phyloP scores from a whole-genome alignment of 805 yeast species.

The Aciculoconidium aculeatum region DNA sequence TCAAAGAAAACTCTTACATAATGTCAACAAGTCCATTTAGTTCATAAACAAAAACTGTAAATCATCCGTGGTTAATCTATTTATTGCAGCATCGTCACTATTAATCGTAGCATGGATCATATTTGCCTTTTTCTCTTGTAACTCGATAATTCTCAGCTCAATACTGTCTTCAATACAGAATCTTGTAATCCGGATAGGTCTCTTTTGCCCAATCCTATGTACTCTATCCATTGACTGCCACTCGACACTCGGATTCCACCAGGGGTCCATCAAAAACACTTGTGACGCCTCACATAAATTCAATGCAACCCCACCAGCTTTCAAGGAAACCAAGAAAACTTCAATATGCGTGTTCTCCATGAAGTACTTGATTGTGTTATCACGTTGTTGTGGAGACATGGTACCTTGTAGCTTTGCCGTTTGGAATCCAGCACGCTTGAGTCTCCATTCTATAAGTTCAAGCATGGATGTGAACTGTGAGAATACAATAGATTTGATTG shows the following conservation, averaged over 20 bases:
- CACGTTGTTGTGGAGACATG: slow-evolving; percentile 95
- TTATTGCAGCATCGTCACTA: slow-evolving; percentile 87
- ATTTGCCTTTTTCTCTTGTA: slow-evolving; percentile 95
- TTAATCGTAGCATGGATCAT: slow-evolving; percentile 98
- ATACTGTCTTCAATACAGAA: slow-evolving; percentile 95
- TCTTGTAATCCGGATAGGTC: slow-evolving; percentile 91
- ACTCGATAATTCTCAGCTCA: slow-evolving; percentile 89
- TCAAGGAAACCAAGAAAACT: slow-evolving; percentile 87
- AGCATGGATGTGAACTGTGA: slow-evolving; percentile 97
- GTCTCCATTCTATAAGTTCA: slow-evolving; percentile 92
- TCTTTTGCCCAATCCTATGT: slow-evolving; percentile 91
- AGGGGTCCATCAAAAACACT: slow-evolving; percentile 92
- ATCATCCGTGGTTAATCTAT: slow-evolving; percentile 85
- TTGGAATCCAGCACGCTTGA: slow-evolving; percentile 89
- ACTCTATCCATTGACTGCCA: slow-evolving; percentile 99
- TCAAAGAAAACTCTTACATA: too few species aligned
- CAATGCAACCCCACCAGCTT: slow-evolving; percentile 98
- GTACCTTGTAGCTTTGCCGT: slow-evolving; percentile 94
- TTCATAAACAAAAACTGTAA: slow-evolving; percentile 90
- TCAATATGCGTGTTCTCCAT: slow-evolving; percentile 92
- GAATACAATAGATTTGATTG: slow-evolving; percentile 93
- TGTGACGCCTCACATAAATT: slow-evolving; percentile 96
- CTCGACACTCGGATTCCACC: slow-evolving; percentile 99
- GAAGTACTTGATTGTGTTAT: slow-evolving; percentile 81
- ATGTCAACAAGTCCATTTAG: too few species aligned